phyloP scores from a whole-genome alignment of 495 filamentous ascomycete genomes.

The Bombardia bombarda region DNA sequence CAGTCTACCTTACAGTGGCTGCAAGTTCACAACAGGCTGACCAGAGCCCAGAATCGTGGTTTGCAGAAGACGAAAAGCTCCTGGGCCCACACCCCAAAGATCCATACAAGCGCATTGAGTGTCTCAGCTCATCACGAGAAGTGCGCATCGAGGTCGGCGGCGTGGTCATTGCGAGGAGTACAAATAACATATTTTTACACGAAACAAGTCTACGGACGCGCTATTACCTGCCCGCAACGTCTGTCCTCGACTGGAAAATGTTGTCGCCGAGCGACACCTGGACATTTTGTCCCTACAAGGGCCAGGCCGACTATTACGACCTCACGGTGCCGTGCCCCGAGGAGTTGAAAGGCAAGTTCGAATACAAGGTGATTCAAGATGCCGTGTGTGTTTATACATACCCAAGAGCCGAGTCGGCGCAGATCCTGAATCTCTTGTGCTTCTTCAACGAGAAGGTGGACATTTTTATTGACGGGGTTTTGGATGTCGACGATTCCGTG shows the following conservation, averaged over 20 bases:
- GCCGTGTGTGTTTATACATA: constrained; percentile 49
- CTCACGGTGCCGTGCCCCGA: too few species aligned
- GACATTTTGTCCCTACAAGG: constrained; percentile 51
- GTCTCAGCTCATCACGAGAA: constrained; percentile 38
- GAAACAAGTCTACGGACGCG: constrained; percentile 44
- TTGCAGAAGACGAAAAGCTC: constrained; percentile 48
- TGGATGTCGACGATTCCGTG: too few species aligned
- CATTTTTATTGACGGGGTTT: constrained; percentile 47
- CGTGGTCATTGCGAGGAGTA: constrained; percentile 34
- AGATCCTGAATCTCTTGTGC: constrained; percentile 39
- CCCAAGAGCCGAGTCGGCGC: constrained; percentile 39
- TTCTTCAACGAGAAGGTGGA: constrained; percentile 59
- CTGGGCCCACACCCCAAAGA: constrained; percentile 54
- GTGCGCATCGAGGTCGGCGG: constrained; percentile 43
- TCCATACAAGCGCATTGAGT: constrained; percentile 53
- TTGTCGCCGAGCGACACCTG: constrained; percentile 33
- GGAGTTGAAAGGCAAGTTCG: constrained; percentile 15
- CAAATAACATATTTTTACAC: constrained; percentile 31
- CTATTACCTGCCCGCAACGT: constrained; percentile 44
- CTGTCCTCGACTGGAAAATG: constrained; percentile 25
- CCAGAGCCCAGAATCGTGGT: constrained; percentile 41
- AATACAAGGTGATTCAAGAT: constrained; percentile 26
- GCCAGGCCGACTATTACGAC: constrained; percentile 43
- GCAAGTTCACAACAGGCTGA: neutral
- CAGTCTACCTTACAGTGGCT: neutral